Evolutionary conservation across 2,329 filamentous ascomycete species (phyloP), one percentile per base, ranked within the genome.

Genomic region (Aspergillus sclerotialis): DNA sequence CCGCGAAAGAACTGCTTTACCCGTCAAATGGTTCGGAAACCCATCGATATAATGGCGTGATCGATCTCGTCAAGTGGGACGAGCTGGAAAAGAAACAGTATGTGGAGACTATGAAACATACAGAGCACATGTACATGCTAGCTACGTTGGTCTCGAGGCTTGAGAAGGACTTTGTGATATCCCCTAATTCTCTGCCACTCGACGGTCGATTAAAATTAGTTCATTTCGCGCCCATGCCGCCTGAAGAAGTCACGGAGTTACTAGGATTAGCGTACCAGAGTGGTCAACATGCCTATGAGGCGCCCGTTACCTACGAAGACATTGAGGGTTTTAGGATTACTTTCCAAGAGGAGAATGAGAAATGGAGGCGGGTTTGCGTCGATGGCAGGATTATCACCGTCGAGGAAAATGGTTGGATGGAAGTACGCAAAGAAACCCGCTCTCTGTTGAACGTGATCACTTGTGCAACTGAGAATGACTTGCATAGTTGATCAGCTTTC

Each of bases 361-460:
- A 78, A 33, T 95, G 88, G 88, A 72, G 90, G 40, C 78, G 89
- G 52, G 75, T 94, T 10, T 96, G 90, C 56, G 70, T 96, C n/a
- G 90, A 96, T 59, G 90, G 90, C 3, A 87, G 82, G 34, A 93
- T 94, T 49, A 76, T 95, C 3, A 73, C 76, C 38, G 65, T 94
- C 1, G 81, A 83, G 13, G 58, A 69, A 33, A 78, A 73, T 2
- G 88, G 88, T 0, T 81, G 76, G 70, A 75, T 94, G 59, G 74
- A 77, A 39, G 72, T 94, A 23, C 35, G 28, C 12, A 57, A 49
- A 40, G 55, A 53, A 25, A 9, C 44, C 17, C 43, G 36, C 16
- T 35, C 31, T 27, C 32, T 52, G 28, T 31, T 60, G n/a, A 41
- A 46, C 18, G 11, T 39, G 10, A 27, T 39, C 15, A 18, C 29